phyloP scores from a whole-genome alignment of 805 yeast genomes.

The Ogataea paradorogensis region DNA sequence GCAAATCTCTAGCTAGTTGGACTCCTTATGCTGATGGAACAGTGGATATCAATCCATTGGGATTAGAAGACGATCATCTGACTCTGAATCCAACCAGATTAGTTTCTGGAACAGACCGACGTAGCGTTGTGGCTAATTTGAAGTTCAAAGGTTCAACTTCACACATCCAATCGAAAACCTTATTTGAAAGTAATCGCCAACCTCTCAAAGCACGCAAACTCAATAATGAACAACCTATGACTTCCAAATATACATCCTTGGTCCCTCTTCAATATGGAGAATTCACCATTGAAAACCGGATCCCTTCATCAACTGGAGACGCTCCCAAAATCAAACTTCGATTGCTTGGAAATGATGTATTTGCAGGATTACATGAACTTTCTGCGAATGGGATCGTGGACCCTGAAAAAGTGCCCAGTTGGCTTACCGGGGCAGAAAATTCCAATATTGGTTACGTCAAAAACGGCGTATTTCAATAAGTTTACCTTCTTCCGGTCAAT shows the following conservation, averaged over 20 bases:
- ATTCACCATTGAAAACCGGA: conserved; percentile 39
- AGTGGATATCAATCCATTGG: conserved; percentile 65
- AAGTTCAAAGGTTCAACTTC: conserved; percentile 58
- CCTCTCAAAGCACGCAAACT: conserved; percentile 23
- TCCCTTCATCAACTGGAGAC: conserved; percentile 18
- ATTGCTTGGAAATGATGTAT: conserved; percentile 66
- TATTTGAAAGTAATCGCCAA: conserved; percentile 39
- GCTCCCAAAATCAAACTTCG: conserved; percentile 29
- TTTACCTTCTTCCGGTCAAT: conserved; percentile 22
- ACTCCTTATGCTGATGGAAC: conserved; percentile 64
- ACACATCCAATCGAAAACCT: conserved; percentile 34
- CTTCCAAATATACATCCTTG: conserved; percentile 44
- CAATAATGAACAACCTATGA: conserved; percentile 10
- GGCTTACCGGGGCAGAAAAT: conserved; percentile 79
- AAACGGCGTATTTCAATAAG: conserved; percentile 34
- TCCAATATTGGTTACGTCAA: conserved; percentile 44
- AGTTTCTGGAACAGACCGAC: conserved; percentile 21
- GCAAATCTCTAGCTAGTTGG: conserved; percentile 70
- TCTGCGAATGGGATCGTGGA: conserved; percentile 48
- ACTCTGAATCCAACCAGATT: conserved; percentile 29
- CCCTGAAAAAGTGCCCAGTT: conserved; percentile 60
- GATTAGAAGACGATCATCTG: conserved; percentile 41
- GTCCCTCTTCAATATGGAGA: conserved; percentile 57
- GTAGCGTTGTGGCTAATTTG: conserved; percentile 47
- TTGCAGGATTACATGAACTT: conserved; percentile 74